A percentile compares a stretch with the other conserved stretches of the same genome.
These are phyloP conservation scores for Metroxylon sagu DNA, from an alignment of 176 grass and related monocot genomes.

Conservation along the genomic window DNA sequence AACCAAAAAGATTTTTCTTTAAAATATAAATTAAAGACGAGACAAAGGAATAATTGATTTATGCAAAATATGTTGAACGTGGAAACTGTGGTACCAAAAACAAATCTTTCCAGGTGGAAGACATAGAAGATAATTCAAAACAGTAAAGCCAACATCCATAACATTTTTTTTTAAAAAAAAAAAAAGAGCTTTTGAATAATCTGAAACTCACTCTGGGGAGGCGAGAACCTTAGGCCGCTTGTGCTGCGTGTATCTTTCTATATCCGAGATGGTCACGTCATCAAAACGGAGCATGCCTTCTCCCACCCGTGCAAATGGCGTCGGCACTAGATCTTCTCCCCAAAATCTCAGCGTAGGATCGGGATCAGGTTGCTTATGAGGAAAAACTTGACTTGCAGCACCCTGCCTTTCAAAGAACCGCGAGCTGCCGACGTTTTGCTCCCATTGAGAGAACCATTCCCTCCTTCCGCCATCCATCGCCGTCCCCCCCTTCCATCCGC, in stretches of 20 bases:
- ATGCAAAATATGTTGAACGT: too few relatives aligned
- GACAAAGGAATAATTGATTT: too few relatives aligned
- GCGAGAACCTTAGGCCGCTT: constrained; percentile 68
- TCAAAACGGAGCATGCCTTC: background rate
- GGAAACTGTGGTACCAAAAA: too few relatives aligned
- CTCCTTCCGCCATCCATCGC: background rate
- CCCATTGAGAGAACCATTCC: too few relatives aligned
- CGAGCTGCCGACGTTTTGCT: constrained; percentile 12
- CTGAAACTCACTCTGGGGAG: constrained; percentile 55
- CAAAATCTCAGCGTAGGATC: too few relatives aligned
- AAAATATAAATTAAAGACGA: too few relatives aligned
- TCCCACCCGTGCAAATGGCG: background rate
- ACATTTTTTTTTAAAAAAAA: too few relatives aligned
- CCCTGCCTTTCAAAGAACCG: constrained; percentile 9
- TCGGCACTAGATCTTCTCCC: background rate
- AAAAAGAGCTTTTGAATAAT: background rate
- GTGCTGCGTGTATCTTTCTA: constrained; percentile 48
- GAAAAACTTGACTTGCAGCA: background rate
- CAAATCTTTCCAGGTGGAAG: too few relatives aligned
- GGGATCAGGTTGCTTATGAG: too few relatives aligned
- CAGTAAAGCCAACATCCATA: too few relatives aligned
- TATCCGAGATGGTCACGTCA: constrained; percentile 15
- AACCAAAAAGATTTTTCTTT: too few relatives aligned
- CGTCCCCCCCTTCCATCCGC: constrained; percentile 27
- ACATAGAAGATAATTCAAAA: too few relatives aligned